Percentiles rank a stretch among this genome's conserved stretches.
phyloP scores from a whole-genome alignment of 2,329 filamentous ascomycete genomes.

The Cladosporium austrohemisphaericum region DNA sequence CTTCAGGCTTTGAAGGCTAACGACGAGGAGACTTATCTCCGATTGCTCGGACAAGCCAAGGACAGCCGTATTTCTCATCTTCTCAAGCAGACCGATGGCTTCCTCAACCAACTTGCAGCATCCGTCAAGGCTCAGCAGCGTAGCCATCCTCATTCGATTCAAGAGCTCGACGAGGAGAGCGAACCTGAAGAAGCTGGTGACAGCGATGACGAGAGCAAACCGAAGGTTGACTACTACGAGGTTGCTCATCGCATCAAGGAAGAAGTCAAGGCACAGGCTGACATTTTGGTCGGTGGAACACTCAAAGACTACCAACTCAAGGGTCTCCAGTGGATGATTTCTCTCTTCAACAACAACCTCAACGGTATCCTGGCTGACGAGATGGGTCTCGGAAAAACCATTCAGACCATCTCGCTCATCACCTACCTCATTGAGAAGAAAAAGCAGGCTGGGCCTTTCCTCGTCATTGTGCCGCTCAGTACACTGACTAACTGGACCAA shows the following conservation, averaged over 20 bases:
- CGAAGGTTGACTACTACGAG: constrained; percentile 97
- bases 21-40: constrained; percentile 98
- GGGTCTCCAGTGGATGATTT: constrained; percentile 99
- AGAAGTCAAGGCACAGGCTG: constrained; percentile 77
- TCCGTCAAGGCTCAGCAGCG: constrained; percentile 94
- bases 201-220: constrained; percentile 61
- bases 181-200: constrained; percentile 68
- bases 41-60: constrained; percentile 95
- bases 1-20: constrained; percentile 97
- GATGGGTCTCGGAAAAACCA: constrained; percentile 99
- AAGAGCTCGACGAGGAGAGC: constrained; percentile 66
- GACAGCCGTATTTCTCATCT: constrained; percentile 98
- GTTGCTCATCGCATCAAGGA: constrained; percentile 96
- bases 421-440: constrained; percentile 97
- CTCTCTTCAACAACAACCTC: constrained; percentile 98
- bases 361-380: constrained; percentile 98
- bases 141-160: constrained; percentile 66
- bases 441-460: constrained; percentile 82
- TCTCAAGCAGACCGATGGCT: constrained; percentile 93
- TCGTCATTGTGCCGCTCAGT: constrained; percentile 95
- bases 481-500: constrained; percentile 98
- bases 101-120: constrained; percentile 89
- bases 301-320: constrained; percentile 98
- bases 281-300: constrained; percentile 82
- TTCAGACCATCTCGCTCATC: constrained; percentile 96